Evolutionary conservation across 106 monocot genomes (phyloP).

Genomic region (Apostasia ramifera): DNA sequence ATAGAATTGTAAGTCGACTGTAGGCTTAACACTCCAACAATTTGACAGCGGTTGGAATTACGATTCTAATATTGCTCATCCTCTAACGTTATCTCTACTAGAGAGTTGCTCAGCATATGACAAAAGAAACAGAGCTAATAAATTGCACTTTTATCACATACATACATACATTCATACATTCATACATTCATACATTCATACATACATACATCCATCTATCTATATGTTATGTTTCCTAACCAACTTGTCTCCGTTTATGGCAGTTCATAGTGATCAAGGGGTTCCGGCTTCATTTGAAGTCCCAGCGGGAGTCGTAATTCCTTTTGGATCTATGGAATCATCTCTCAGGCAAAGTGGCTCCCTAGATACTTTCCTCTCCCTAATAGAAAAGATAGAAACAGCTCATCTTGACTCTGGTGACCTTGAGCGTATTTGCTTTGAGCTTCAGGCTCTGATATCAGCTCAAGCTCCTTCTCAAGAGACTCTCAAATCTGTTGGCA

Average conservation of each 20-base stretch:
- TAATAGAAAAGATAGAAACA: constrained; percentile 55
- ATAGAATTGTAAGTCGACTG: too few relatives aligned
- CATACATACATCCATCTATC: too few relatives aligned
- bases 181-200: too few relatives aligned
- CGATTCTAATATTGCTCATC: too few relatives aligned
- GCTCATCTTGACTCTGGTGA: constrained; percentile 40
- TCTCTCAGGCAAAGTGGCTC: constrained; percentile 59
- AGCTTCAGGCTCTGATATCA: constrained; percentile 70
- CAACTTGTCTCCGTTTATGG: constrained; percentile 10
- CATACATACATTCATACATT: too few relatives aligned
- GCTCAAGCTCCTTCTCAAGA: constrained; percentile 28
- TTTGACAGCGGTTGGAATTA: too few relatives aligned
- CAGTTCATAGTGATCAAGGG: constrained; percentile 80
- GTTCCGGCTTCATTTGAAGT: constrained; percentile 70
- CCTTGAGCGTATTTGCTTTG: constrained; percentile 44
- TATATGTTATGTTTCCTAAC: too few relatives aligned
- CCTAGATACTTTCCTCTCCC: constrained; percentile 37
- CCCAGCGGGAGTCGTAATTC: constrained; percentile 71
- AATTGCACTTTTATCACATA: too few relatives aligned
- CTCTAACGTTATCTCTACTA: too few relatives aligned
- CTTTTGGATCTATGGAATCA: constrained; percentile 82
- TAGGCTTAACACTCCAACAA: too few relatives aligned
- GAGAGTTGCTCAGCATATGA: too few relatives aligned
- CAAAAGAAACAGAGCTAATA: too few relatives aligned
- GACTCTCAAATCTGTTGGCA: constrained; percentile 25